Percentiles rank a stretch among this genome's conserved stretches.
Conservation (phyloP, 257 asterid genomes). For the Voacanga thouarsii region DNA sequence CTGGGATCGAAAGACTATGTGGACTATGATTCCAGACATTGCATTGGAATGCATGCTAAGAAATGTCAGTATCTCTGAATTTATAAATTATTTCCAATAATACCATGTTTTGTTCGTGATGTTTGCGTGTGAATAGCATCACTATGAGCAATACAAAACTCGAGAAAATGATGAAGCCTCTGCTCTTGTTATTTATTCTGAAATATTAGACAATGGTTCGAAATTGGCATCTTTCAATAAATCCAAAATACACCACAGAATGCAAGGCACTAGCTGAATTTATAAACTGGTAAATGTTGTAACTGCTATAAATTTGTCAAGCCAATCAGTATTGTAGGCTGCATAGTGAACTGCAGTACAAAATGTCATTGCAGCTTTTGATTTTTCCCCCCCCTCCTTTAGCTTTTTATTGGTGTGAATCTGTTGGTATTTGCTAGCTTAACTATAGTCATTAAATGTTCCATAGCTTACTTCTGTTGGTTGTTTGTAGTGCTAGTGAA, state of each 20-base stretch:
- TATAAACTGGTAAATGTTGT: neutral
- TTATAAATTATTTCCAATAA: neutral
- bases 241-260: neutral
- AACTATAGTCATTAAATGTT: neutral
- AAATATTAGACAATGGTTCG: neutral
- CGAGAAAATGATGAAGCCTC: neutral
- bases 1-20: no score
- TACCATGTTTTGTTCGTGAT: neutral
- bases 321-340: neutral
- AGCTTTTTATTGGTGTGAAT: neutral
- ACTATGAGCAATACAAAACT: neutral
- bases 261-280: neutral
- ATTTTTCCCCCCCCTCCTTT: neutral
- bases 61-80: neutral
- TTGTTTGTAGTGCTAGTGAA: neutral
- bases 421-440: neutral
- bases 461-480: neutral
- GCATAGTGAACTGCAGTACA: neutral
- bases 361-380: neutral
- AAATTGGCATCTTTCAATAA: neutral
- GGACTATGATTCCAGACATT: neutral
- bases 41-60: neutral
- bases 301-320: neutral
- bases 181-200: neutral
- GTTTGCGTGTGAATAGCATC: neutral